phyloP scores from a whole-genome alignment of 1,284 basidiomycete species.

The Apiotrichum gracile region DNA sequence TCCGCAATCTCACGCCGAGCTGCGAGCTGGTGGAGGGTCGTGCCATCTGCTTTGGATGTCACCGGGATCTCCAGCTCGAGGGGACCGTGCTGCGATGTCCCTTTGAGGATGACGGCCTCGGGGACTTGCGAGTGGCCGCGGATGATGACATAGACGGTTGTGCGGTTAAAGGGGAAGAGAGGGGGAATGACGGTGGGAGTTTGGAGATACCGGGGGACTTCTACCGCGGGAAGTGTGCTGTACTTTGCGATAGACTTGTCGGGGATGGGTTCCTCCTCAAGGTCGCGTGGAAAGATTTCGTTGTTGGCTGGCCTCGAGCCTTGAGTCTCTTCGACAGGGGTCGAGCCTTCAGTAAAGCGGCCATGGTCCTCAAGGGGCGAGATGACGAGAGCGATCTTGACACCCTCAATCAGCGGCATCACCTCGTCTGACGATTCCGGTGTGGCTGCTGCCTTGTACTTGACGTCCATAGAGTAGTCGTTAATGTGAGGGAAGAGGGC shows the following conservation, averaged over 20 bases:
- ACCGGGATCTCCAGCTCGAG: slow-evolving; percentile 49
- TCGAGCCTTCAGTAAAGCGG: no score
- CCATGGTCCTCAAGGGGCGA: no score
- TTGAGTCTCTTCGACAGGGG: no score
- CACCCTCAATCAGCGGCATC: no score
- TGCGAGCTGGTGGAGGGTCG: slow-evolving; percentile 54
- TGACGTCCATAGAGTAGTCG: slow-evolving; percentile 11
- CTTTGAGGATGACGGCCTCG: slow-evolving; percentile 30
- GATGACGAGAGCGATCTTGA: slow-evolving; percentile 4
- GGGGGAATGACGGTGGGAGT: slow-evolving; percentile 12
- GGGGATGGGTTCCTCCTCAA: no score
- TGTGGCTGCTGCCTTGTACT: no score
- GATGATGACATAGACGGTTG: slow-evolving; percentile 51
- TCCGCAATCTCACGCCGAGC: slow-evolving; percentile 54
- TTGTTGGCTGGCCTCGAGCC: no score
- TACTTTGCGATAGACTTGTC: no score
- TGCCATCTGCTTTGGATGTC: slow-evolving; percentile 2
- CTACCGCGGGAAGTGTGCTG: no score
- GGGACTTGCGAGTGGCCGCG: slow-evolving; percentile 30
- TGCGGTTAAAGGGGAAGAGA: slow-evolving; percentile 14
- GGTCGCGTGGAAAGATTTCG: no score
- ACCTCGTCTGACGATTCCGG: no score
- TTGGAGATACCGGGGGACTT: slow-evolving; percentile 34
- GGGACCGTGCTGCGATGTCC: slow-evolving; percentile 42
- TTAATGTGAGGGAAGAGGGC: slow-evolving; percentile 11